Percentiles rank a stretch among this genome's conserved stretches.
phyloP scores from a whole-genome alignment of 2,329 filamentous ascomycete genomes.

The Fusarium subglutinans region DNA sequence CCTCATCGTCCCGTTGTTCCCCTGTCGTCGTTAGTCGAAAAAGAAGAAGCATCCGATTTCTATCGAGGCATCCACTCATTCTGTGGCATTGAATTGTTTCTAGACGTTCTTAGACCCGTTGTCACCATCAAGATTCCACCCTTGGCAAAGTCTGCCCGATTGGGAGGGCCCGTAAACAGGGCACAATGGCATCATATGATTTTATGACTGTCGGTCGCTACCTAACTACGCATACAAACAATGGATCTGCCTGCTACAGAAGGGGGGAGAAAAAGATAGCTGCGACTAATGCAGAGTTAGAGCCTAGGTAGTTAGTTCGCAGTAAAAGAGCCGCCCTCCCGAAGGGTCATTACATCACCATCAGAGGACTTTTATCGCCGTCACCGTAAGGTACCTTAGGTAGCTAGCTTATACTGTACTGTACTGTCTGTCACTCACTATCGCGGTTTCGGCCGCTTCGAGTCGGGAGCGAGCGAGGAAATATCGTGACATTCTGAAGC shows the following conservation, averaged over 20 bases:
- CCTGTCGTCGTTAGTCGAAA: not conserved
- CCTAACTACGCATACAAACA: not conserved
- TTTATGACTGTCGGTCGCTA: slow-evolving; percentile 8
- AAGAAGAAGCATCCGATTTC: slow-evolving; percentile 27
- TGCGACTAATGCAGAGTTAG: slow-evolving; percentile 6
- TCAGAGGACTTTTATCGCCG: slow-evolving; percentile 7
- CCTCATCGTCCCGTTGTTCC: slow-evolving; percentile 9
- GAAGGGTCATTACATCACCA: slow-evolving; percentile 41
- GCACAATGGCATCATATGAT: slow-evolving; percentile 42
- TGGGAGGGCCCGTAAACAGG: slow-evolving; percentile 31
- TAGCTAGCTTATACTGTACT: not conserved
- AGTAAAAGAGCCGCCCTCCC: slow-evolving; percentile 33
- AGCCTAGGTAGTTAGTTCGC: slow-evolving; percentile 1
- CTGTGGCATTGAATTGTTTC: slow-evolving; percentile 15
- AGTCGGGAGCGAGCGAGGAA: slow-evolving; percentile 26
- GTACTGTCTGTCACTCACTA: not conserved
- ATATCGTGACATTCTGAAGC: slow-evolving; percentile 17
- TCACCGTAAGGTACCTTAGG: not conserved
- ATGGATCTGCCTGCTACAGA: not conserved
- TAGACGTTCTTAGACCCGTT: slow-evolving; percentile 27
- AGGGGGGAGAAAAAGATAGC: slow-evolving; percentile 1
- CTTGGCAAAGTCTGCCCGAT: slow-evolving; percentile 32
- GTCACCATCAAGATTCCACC: slow-evolving; percentile 5
- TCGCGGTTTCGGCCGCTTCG: slow-evolving; percentile 21
- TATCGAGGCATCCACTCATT: slow-evolving; percentile 5